Percentiles rank a stretch among this genome's conserved stretches.
Conservation (phyloP, 1,139 yeast species). For the Nematodospora anomalae region DNA sequence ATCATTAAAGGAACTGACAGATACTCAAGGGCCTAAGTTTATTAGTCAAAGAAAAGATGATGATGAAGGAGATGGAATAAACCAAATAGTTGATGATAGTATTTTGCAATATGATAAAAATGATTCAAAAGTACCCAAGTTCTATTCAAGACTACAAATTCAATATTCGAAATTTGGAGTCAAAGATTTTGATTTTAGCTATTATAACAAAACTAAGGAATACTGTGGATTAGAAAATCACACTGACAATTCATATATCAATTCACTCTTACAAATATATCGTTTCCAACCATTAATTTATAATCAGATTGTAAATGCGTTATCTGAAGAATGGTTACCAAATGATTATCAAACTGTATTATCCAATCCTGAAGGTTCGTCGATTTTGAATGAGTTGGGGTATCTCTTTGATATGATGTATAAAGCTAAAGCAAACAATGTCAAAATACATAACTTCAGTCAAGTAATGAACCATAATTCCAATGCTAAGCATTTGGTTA, state of each 20-base stretch:
- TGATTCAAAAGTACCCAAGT: conserved; percentile 55
- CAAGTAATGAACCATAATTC: conserved; percentile 50
- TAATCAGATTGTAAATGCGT: conserved; percentile 57
- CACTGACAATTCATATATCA: conserved; percentile 76
- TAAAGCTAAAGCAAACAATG: conserved; percentile 72
- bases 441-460: conserved; percentile 71
- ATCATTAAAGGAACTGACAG: conserved; percentile 29
- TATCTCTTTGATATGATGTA: conserved; percentile 88
- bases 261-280: conserved; percentile 79
- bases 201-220: conserved; percentile 65
- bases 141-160: conserved; percentile 73
- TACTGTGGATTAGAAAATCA: conserved; percentile 91
- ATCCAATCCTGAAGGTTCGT: conserved; percentile 45
- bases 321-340: conserved; percentile 61
- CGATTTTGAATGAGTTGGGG: conserved; percentile 78
- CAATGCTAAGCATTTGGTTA: conserved; percentile 49
- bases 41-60: conserved; percentile 58
- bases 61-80: conserved; percentile 8
- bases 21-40: conserved; percentile 54
- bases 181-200: conserved; percentile 87
- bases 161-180: conserved; percentile 90
- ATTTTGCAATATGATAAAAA: conserved; percentile 31
- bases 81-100: conserved; percentile 21
- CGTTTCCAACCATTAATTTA: conserved; percentile 73
- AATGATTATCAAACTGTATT: conserved; percentile 31